Conservation (phyloP, 1,284 basidiomycete species). For the Apiotrichum porosum region DNA sequence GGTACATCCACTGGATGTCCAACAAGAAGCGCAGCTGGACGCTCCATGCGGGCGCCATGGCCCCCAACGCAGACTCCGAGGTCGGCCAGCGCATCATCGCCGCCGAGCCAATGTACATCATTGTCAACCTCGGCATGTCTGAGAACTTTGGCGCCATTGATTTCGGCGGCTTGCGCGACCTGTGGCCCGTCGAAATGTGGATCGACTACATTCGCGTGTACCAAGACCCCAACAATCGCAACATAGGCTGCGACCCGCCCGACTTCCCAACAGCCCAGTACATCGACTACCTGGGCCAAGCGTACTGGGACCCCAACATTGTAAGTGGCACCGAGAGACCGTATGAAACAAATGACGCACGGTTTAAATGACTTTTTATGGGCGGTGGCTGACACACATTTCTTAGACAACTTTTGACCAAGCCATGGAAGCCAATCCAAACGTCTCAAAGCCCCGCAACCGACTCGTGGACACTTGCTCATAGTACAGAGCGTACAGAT, state of each 20-base stretch:
- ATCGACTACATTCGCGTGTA: slow-evolving; percentile 49
- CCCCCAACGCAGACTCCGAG: slow-evolving; percentile 60
- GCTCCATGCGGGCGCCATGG: slow-evolving; percentile 64
- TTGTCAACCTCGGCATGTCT: slow-evolving; percentile 65
- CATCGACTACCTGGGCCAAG: slow-evolving; percentile 46
- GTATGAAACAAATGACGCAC: no score
- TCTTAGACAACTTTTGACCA: slow-evolving; percentile 6
- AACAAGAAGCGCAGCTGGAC: slow-evolving; percentile 67
- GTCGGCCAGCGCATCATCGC: slow-evolving; percentile 71
- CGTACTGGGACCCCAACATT: slow-evolving; percentile 41
- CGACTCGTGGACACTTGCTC: slow-evolving; percentile 31
- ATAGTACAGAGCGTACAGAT: not conserved
- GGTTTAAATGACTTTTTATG: no score
- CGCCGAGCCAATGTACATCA: slow-evolving; percentile 69
- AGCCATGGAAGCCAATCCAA: not conserved
- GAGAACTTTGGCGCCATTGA: slow-evolving; percentile 69
- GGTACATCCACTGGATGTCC: slow-evolving; percentile 78
- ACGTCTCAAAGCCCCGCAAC: slow-evolving; percentile 28
- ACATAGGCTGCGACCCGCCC: slow-evolving; percentile 49
- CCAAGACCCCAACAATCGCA: slow-evolving; percentile 43
- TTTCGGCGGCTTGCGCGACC: not conserved
- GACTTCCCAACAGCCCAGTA: slow-evolving; percentile 57
- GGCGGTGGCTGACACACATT: not conserved
- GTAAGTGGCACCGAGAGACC: slow-evolving; percentile 22
- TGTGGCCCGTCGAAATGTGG: slow-evolving; percentile 28